phyloP scores from a whole-genome alignment of 1,139 yeast species.

The Starmera stellimalicola region DNA sequence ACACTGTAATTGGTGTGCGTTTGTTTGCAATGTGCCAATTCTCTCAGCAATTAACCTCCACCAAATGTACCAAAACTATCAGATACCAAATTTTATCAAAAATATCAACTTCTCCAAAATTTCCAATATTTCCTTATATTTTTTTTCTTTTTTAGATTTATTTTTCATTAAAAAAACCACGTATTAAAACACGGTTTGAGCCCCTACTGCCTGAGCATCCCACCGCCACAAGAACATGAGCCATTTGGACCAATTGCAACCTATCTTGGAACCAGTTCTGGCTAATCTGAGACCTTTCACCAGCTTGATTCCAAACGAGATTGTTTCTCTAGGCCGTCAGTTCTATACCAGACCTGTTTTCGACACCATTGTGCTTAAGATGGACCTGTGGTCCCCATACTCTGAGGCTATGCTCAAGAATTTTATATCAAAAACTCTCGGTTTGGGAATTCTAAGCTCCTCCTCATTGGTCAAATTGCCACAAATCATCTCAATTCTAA shows the following conservation, averaged over 20 bases:
- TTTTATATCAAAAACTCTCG: constrained; percentile 22
- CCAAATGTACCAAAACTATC: no score
- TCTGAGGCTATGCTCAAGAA: constrained; percentile 6
- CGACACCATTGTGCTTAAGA: constrained; percentile 10
- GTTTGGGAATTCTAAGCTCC: constrained; percentile 26
- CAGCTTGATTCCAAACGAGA: constrained; percentile 7
- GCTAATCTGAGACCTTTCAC: constrained; percentile 11
- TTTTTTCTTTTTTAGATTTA: no score
- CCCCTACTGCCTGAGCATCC: no score
- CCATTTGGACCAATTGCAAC: constrained; percentile 7
- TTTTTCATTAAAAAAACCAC: no score
- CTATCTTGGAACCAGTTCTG: constrained; percentile 13
- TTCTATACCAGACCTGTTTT: constrained; percentile 13
- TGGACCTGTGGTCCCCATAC: constrained; percentile 8
- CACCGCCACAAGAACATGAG: no score
- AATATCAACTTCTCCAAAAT: no score
- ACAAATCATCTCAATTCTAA: constrained; percentile 24
- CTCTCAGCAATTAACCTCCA: no score
- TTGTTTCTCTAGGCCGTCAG: constrained; percentile 11
- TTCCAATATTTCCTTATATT: no score
- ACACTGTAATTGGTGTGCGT: no score
- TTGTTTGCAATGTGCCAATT: no score
- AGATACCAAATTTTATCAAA: no score
- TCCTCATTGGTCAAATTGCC: constrained; percentile 30
- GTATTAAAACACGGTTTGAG: no score